These are phyloP conservation scores for Suhomyces choctaworum DNA, from an alignment of 1,139 yeast species.

Conservation along the genomic window DNA sequence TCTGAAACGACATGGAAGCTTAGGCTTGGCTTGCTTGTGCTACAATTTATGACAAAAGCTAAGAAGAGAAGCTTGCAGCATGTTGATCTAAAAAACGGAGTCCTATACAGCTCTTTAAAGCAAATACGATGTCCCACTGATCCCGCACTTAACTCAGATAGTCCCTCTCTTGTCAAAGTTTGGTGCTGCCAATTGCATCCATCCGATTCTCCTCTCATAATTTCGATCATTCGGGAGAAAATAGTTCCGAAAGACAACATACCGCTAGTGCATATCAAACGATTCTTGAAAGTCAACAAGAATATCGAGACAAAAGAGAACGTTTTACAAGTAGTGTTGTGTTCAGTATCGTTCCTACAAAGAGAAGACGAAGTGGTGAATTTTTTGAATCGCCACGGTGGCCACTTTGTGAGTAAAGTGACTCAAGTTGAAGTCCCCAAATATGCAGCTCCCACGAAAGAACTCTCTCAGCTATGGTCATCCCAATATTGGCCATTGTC, in stretches of 20 bases:
- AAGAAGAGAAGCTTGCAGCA: constrained; percentile 7
- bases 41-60: too few relatives aligned
- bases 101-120: constrained; percentile 48
- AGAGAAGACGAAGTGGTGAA: constrained; percentile 18
- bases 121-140: constrained; percentile 42
- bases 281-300: constrained; percentile 27
- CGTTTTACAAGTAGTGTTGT: constrained; percentile 28
- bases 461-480: constrained; percentile 65
- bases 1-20: too few relatives aligned
- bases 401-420: not conserved
- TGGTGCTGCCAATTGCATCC: constrained; percentile 55
- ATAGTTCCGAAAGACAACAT: constrained; percentile 30
- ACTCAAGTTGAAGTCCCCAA: constrained; percentile 40
- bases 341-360: constrained; percentile 24
- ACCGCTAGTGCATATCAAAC: constrained; percentile 33
- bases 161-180: constrained; percentile 42
- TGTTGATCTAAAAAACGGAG: constrained; percentile 49
- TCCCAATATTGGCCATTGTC: constrained; percentile 75
- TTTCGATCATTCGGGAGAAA: constrained; percentile 27
- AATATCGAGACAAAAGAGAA: constrained; percentile 6
- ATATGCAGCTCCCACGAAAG: constrained; percentile 63
- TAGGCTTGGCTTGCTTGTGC: too few relatives aligned
- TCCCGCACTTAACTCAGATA: constrained; percentile 26
- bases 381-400: constrained; percentile 11
- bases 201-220: constrained; percentile 28